Evolutionary conservation across 73 alveolate species (phyloP).

Genomic region (Tetrahymena thermophila): DNA sequence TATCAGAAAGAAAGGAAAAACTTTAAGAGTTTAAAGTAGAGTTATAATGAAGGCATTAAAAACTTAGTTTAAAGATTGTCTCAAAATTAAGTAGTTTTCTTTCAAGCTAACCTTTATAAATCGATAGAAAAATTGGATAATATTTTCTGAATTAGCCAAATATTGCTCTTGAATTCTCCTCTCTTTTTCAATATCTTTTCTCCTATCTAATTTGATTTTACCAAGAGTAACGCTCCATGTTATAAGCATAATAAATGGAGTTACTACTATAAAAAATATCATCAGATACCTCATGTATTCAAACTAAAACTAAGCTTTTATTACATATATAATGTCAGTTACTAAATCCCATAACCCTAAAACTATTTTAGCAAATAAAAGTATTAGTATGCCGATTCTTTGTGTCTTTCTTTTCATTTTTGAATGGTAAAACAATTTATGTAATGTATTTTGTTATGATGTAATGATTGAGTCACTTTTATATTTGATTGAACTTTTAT

Average conservation of each 20-base stretch:
- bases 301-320: neutral
- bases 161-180: neutral
- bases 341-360: neutral
- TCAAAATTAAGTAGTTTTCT: neutral
- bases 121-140: neutral
- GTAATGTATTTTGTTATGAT: too few species aligned
- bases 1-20: neutral
- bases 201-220: neutral
- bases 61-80: neutral
- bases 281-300: neutral
- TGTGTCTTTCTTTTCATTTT: neutral
- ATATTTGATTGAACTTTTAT: neutral
- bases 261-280: neutral
- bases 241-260: neutral
- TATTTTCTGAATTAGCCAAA: neutral
- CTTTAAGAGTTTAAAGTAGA: neutral
- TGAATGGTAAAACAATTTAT: too few species aligned
- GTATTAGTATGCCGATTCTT: neutral
- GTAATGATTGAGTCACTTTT: too few species aligned
- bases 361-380: neutral
- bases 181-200: neutral
- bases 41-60: neutral
- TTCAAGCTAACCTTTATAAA: neutral
- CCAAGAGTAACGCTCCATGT: neutral
- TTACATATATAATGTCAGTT: neutral